phyloP scores from a whole-genome alignment of 1,284 basidiomycete species.

The Ustilago sp. region DNA sequence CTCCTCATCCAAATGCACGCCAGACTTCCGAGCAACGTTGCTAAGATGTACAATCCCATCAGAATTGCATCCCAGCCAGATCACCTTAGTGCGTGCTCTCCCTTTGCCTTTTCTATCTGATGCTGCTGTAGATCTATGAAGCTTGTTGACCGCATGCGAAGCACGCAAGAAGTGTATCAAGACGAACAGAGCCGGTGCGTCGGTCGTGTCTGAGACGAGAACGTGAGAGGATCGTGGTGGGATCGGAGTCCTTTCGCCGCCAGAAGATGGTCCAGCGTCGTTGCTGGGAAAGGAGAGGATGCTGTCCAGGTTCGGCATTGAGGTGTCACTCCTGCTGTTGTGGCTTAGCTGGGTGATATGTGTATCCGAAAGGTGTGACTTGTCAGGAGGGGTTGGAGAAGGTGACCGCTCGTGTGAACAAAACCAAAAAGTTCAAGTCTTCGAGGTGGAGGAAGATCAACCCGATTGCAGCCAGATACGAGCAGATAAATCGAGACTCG shows the following conservation, averaged over 20 bases:
- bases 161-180: slow-evolving; percentile 47
- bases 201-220: slow-evolving; percentile 55
- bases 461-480: not conserved
- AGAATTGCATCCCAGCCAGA: slow-evolving; percentile 52
- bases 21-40: slow-evolving; percentile 45
- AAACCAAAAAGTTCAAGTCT: slow-evolving; percentile 9
- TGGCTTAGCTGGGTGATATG: not conserved
- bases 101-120: slow-evolving; percentile 20
- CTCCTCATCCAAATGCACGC: slow-evolving; percentile 43
- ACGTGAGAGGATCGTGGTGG: slow-evolving; percentile 50
- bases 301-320: slow-evolving; percentile 49
- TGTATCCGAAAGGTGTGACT: not conserved
- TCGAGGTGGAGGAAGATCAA: slow-evolving; percentile 15
- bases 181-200: slow-evolving; percentile 50
- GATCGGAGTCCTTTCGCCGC: slow-evolving; percentile 27
- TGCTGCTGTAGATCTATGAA: not conserved
- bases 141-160: slow-evolving; percentile 25
- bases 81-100: slow-evolving; percentile 24
- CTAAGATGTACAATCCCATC: slow-evolving; percentile 42
- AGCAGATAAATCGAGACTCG: not conserved
- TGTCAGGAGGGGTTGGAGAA: not conserved
- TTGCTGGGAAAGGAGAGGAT: slow-evolving; percentile 40
- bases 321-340: not conserved
- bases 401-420: slow-evolving; percentile 16
- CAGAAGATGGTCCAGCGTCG: slow-evolving; percentile 20